Percentiles rank a stretch among this genome's conserved stretches.
Evolutionary conservation across 768 basidiomycete genomes (phyloP).

Genomic region (Cystobasidium ongulense): DNA sequence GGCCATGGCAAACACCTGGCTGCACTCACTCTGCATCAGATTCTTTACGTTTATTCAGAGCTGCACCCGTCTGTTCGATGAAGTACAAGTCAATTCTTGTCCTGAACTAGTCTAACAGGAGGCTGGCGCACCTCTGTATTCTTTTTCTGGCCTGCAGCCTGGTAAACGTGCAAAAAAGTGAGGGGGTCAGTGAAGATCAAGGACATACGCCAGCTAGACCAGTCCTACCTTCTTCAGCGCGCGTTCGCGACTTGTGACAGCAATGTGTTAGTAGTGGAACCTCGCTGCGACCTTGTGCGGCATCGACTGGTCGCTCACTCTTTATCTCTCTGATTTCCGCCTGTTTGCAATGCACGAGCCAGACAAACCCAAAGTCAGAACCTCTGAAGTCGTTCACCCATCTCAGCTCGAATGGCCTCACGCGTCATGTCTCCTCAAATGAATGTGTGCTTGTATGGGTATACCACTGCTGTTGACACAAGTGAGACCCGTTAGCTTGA

Average conservation of each 20-base stretch:
- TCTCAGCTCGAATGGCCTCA: neutral
- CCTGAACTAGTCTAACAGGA: neutral
- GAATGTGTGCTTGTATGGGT: neutral
- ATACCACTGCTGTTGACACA: neutral
- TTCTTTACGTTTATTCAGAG: conserved; percentile 10
- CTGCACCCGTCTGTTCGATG: neutral
- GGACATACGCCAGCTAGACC: neutral
- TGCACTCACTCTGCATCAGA: conserved; percentile 17
- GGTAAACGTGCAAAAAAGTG: too few species aligned
- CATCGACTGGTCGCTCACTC: neutral
- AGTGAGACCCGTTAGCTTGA: neutral
- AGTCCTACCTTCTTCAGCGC: conserved; percentile 9
- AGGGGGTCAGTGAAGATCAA: too few species aligned
- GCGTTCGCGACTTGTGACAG: neutral
- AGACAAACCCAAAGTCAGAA: neutral
- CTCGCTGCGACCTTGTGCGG: neutral
- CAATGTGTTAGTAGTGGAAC: neutral
- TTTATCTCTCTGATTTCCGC: conserved; percentile 3
- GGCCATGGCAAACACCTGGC: neutral
- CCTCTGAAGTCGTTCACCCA: neutral
- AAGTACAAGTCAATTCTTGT: neutral
- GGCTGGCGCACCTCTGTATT: neutral
- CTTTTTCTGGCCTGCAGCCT: neutral
- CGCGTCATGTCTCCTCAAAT: neutral
- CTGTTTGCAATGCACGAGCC: neutral